These are phyloP conservation scores for Penicillium capsulatum DNA, from an alignment of 2,329 filamentous ascomycete genomes.

Conservation along the genomic window DNA sequence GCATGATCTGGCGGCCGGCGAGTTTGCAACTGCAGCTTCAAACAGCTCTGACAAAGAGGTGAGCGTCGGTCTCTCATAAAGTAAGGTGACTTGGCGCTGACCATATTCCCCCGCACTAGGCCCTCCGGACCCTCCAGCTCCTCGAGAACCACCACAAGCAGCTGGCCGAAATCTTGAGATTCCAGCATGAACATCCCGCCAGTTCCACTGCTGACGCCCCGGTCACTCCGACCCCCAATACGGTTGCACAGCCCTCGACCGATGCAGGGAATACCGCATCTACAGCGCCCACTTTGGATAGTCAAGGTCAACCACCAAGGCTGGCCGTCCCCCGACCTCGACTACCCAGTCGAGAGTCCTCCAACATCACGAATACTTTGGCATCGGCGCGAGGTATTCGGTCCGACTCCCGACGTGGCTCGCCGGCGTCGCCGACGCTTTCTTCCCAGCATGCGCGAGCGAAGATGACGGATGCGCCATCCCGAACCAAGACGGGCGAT, in stretches of 20 bases:
- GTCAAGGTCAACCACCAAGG: constrained; percentile 37
- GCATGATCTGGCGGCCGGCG: constrained; percentile 80
- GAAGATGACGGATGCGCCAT: constrained; percentile 58
- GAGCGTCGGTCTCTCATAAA: constrained; percentile 12
- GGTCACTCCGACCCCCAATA: constrained; percentile 4
- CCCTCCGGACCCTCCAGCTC: constrained; percentile 74
- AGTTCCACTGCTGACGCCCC: constrained; percentile 15
- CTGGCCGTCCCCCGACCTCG: constrained; percentile 38
- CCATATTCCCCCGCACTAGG: constrained; percentile 53
- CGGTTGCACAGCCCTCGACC: constrained; percentile 15
- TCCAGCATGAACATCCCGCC: constrained; percentile 55
- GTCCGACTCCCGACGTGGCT: constrained; percentile 52
- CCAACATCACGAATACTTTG: constrained; percentile 83
- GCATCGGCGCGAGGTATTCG: constrained; percentile 79
- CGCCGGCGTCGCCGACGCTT: constrained; percentile 66
- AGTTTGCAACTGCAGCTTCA: constrained; percentile 79
- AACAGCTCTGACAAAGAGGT: constrained; percentile 61
- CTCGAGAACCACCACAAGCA: constrained; percentile 84
- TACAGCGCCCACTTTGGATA: constrained; percentile 30
- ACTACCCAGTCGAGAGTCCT: constrained; percentile 62
- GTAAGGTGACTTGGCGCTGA: constrained; percentile 11
- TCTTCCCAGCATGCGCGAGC: constrained; percentile 71
- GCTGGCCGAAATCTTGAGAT: constrained; percentile 75
- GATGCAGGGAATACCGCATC: constrained; percentile 22
- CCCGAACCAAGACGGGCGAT: constrained; percentile 35